Percentiles rank a stretch among this genome's conserved stretches.
phyloP scores from a whole-genome alignment of 176 grass and related monocot genomes.

The Calamus simplicifolius region DNA sequence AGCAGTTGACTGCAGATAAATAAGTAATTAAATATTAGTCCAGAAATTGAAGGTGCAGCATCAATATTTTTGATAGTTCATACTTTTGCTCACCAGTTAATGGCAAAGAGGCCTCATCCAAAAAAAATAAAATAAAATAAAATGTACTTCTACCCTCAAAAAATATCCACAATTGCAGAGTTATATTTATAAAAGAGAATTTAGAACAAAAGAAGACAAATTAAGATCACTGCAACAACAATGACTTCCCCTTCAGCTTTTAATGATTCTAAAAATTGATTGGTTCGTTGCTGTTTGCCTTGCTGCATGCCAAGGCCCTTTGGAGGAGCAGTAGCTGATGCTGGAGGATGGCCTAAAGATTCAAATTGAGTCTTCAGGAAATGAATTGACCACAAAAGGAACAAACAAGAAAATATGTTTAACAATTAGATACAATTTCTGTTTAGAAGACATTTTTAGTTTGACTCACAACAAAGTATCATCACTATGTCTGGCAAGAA shows the following conservation, averaged over 20 bases:
- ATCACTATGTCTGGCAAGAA: no score
- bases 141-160: not conserved
- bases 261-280: slow-evolving; percentile 66
- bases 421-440: no score
- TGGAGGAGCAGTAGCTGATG: slow-evolving; percentile 32
- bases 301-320: slow-evolving; percentile 74
- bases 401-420: not conserved
- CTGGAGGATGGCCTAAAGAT: slow-evolving; percentile 40
- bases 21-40: not conserved
- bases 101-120: slow-evolving; percentile 72
- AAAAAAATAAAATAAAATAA: no score
- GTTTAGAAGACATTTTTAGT: no score
- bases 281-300: slow-evolving; percentile 50
- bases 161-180: slow-evolving; percentile 1
- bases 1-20: slow-evolving; percentile 67
- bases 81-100: slow-evolving; percentile 44
- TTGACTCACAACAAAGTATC: no score
- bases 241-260: slow-evolving; percentile 88
- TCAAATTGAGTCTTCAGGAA: not conserved
- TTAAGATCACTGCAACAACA: slow-evolving; percentile 10
- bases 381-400: not conserved
- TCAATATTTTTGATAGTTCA: no score
- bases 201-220: no score
- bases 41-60: no score
- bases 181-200: not conserved